Conservation (phyloP, 257 asterid genomes). For the Scutellaria baicalensis region DNA sequence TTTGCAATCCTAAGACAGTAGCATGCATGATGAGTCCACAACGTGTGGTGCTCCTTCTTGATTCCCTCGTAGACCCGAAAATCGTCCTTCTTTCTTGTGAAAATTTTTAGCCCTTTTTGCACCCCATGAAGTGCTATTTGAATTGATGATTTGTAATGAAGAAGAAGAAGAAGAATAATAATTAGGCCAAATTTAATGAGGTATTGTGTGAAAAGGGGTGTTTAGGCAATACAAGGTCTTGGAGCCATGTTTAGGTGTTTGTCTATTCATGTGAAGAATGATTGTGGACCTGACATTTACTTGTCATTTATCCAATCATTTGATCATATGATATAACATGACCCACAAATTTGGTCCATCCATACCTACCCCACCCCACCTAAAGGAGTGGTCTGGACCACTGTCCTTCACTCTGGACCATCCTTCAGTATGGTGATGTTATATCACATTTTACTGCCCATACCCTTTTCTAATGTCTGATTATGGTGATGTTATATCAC, state of each 20-base stretch:
- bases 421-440: constrained; percentile 33
- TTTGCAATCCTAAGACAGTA: too few relatives aligned
- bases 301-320: constrained; percentile 60
- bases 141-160: background rate
- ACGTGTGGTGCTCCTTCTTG: constrained; percentile 49
- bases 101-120: background rate
- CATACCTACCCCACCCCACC: constrained; percentile 48
- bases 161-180: background rate
- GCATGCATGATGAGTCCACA: constrained; percentile 30
- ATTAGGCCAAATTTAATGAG: constrained; percentile 13
- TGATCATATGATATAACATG: constrained; percentile 40
- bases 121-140: background rate
- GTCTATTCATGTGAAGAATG: constrained; percentile 34
- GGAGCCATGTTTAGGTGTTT: constrained; percentile 21
- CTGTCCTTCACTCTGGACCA: constrained; percentile 40
- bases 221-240: constrained; percentile 14
- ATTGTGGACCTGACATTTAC: constrained; percentile 46
- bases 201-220: constrained; percentile 11
- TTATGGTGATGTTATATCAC: constrained; percentile 19
- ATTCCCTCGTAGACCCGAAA: constrained; percentile 35
- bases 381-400: constrained; percentile 43
- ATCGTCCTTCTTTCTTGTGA: constrained; percentile 32
- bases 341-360: constrained; percentile 38
- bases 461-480: background rate
- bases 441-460: constrained; percentile 9